Evolutionary conservation across 2,329 filamentous ascomycete species (phyloP).

Genomic region (Hypoxylon sp.): DNA sequence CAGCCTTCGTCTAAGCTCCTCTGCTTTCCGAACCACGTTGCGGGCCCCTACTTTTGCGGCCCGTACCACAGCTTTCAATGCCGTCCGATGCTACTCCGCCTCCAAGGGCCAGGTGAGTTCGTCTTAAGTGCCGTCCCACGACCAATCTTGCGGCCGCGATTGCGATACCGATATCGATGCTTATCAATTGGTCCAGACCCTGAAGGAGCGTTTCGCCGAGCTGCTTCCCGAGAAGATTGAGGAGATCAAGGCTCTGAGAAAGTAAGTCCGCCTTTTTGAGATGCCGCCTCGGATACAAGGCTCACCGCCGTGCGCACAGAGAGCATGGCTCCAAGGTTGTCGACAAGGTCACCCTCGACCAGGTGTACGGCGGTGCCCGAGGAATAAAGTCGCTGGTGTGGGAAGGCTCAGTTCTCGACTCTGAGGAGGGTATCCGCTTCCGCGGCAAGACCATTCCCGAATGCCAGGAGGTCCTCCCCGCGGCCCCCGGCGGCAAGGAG

Average conservation of each 20-base stretch:
- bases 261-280: conserved; percentile 67
- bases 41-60: conserved; percentile 71
- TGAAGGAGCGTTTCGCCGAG: conserved; percentile 98
- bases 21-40: conserved; percentile 81
- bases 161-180: conserved; percentile 28
- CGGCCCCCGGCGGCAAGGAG: conserved; percentile 95
- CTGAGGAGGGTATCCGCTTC: conserved; percentile 99
- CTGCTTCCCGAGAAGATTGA: conserved; percentile 96
- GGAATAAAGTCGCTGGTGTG: conserved; percentile 98
- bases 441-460: conserved; percentile 99
- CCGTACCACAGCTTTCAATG: conserved; percentile 78
- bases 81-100: conserved; percentile 83
- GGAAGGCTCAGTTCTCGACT: conserved; percentile 98
- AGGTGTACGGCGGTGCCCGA: conserved; percentile 98
- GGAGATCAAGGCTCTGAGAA: conserved; percentile 98
- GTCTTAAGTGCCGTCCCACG: conserved; percentile 33
- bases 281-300: conserved; percentile 25
- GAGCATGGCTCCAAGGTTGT: conserved; percentile 95
- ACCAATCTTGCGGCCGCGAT: too few species aligned
- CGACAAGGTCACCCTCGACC: conserved; percentile 97
- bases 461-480: conserved; percentile 96
- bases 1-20: conserved; percentile 80
- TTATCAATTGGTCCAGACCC: conserved; percentile 65
- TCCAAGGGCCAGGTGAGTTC: conserved; percentile 82
- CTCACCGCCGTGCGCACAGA: conserved; percentile 57